Conservation (phyloP, 108 stramenopile genomes). For the Conticribra guillardii region DNA sequence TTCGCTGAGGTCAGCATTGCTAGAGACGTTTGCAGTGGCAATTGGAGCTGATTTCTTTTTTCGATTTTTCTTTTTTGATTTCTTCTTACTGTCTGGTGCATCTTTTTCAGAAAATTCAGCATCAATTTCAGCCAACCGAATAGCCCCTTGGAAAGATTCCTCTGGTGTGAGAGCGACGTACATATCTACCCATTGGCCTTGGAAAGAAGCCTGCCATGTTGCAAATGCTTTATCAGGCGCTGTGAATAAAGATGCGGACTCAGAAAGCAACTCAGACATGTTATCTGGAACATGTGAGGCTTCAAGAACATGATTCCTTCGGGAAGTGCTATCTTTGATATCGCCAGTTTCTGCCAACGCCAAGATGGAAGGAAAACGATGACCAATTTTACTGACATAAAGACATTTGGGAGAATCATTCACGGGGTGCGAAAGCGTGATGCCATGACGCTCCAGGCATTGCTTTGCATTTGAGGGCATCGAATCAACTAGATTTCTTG, state of each 20-base stretch:
- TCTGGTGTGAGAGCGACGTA: slow-evolving; percentile 13
- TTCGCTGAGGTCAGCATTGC: neutral
- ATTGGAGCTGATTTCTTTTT: slow-evolving; percentile 5
- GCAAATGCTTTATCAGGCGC: slow-evolving; percentile 15
- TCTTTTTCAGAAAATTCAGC: neutral
- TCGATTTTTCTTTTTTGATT: slow-evolving; percentile 1
- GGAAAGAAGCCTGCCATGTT: slow-evolving; percentile 6
- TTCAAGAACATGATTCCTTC: neutral
- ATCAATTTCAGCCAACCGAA: slow-evolving; percentile 3
- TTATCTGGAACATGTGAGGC: neutral
- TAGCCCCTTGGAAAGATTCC: slow-evolving; percentile 14
- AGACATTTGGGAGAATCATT: too few relatives aligned
- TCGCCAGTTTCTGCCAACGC: too few relatives aligned
- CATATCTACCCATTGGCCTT: neutral
- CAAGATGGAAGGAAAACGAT: too few relatives aligned
- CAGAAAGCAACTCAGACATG: slow-evolving; percentile 1
- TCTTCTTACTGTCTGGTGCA: neutral
- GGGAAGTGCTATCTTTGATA: too few relatives aligned
- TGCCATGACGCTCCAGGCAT: slow-evolving; percentile 11
- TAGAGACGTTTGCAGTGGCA: neutral
- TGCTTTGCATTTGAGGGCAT: neutral
- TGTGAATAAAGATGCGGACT: neutral
- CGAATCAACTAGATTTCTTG: slow-evolving; percentile 5
- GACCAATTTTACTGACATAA: too few relatives aligned
- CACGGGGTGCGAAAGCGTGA: neutral